Conservation (phyloP, 2,329 filamentous ascomycete genomes). For the Aspergillus awamori region DNA sequence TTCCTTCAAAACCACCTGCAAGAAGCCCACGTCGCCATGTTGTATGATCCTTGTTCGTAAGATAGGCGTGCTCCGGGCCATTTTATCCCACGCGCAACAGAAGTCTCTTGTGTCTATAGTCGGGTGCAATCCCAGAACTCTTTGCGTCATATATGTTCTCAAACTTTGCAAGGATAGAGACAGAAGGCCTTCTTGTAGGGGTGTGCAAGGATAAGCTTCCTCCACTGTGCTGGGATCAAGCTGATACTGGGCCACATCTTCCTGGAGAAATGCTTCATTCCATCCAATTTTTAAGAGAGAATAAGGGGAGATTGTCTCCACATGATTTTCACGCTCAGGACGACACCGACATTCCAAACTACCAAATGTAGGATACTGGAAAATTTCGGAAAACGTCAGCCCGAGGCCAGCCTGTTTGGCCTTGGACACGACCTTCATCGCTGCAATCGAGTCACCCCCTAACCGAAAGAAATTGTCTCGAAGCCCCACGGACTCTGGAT, state of each 20-base stretch:
- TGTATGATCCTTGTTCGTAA: too few relatives aligned
- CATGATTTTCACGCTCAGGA: too few relatives aligned
- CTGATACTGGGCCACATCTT: too few relatives aligned
- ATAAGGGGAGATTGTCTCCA: too few relatives aligned
- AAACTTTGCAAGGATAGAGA: constrained; percentile 39
- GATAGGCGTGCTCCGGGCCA: too few relatives aligned
- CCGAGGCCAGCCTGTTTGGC: background rate
- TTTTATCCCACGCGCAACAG: constrained; percentile 40
- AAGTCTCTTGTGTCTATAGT: constrained; percentile 36
- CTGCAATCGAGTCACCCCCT: constrained; percentile 16
- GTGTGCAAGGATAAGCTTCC: constrained; percentile 35
- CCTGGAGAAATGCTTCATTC: too few relatives aligned
- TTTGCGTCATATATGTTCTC: constrained; percentile 45
- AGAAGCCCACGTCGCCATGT: background rate
- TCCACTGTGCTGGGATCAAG: background rate
- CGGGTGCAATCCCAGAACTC: constrained; percentile 33
- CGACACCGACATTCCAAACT: too few relatives aligned
- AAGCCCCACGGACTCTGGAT: background rate
- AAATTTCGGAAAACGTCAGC: too few relatives aligned
- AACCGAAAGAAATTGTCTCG: constrained; percentile 18
- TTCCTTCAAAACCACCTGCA: background rate
- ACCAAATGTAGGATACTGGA: too few relatives aligned
- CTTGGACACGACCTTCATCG: constrained; percentile 10
- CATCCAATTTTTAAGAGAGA: too few relatives aligned
- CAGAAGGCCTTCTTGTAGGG: constrained; percentile 34